phyloP scores from a whole-genome alignment of 139 green algal genomes.

The Bryopsis sp. region DNA sequence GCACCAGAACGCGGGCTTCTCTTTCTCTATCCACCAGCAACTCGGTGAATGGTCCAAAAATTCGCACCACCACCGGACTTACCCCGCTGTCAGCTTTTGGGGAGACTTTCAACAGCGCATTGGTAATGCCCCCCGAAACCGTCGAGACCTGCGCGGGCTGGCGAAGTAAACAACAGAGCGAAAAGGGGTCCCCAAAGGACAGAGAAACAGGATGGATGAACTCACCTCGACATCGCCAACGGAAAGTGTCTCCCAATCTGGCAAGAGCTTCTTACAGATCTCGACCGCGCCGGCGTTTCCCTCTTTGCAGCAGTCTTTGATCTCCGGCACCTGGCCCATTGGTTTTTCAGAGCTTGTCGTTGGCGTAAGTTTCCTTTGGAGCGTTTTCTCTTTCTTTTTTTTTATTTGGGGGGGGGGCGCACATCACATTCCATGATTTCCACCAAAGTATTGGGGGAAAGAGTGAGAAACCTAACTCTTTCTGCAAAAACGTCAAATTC shows the following conservation, averaged over 20 bases:
- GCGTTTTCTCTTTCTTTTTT: too few relatives aligned
- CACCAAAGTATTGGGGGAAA: too few relatives aligned
- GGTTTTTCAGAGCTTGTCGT: too few relatives aligned
- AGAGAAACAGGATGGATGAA: background rate
- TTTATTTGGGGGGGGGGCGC: too few relatives aligned
- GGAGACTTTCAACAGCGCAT: constrained; percentile 60
- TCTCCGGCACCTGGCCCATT: too few relatives aligned
- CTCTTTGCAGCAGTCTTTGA: too few relatives aligned
- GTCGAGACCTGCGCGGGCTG: constrained; percentile 40
- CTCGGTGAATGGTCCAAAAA: constrained; percentile 30
- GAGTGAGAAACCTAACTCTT: too few relatives aligned
- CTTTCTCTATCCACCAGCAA: background rate
- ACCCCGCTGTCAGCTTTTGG: background rate
- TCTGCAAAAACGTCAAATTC: too few relatives aligned
- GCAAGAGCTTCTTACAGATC: constrained; percentile 3
- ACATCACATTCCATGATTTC: too few relatives aligned
- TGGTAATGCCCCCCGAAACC: constrained; percentile 81
- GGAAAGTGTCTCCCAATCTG: background rate
- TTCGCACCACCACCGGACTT: constrained; percentile 28
- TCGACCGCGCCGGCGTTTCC: too few relatives aligned
- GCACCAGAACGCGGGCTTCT: background rate
- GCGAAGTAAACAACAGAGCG: background rate
- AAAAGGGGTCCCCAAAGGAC: constrained; percentile 13
- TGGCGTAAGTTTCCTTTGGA: too few relatives aligned
- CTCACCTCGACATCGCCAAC: constrained; percentile 14